Base-by-base conservation (phyloP, 225 moss, liverwort and hornwort species). In the Takakia lepidozioides region DNA sequence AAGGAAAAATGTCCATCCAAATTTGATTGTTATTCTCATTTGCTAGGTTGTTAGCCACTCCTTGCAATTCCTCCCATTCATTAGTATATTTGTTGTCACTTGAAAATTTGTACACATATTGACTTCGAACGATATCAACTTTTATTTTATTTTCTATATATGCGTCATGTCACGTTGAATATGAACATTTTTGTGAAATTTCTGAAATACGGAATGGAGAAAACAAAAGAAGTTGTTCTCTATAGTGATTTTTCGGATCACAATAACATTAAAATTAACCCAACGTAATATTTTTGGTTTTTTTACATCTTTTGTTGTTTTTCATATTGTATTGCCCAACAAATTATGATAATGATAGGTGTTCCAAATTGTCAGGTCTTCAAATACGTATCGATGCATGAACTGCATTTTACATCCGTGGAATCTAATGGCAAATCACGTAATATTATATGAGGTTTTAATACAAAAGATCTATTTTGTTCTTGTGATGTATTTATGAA, bases 391-490 rank as follows among this genome's bases (percentile, higher is more conserved):
- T 47, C 47, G 24, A 47, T 27, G 25, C 47, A 26, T 26, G 11
- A 47, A 21, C 10, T 4, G 15, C 24, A 47, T 47, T 47, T 47
- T 2, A 47, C 15, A 26, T 47, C 4, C 4, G 47, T 47, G 9
- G 47, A 47, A 27, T 47, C 47, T 6, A 26, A 4, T 25, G 47
- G 47, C 32, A 32, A 32, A 11, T 32, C n/a, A n/a, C n/a, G n/a
- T n/a, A n/a, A n/a, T n/a, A 6, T 32, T 32, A 1, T 32, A 6
- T 32, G 11, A 32, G 32, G 32, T 32, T 32, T 32, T 11, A 32
- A 32, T 0, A 32, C 1, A 11, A 32, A 32, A 32, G 32, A 32
- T 11, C 32, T 32, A 32, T 32, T 32, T 1, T 32, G 32, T 32
- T 32, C 8, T 32, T 32, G 32, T 32, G 32, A 32, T 6, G 32